Percentiles rank a stretch among this genome's conserved stretches.
Conservation (phyloP, 1,284 basidiomycete species). For the Trametes sp. region DNA sequence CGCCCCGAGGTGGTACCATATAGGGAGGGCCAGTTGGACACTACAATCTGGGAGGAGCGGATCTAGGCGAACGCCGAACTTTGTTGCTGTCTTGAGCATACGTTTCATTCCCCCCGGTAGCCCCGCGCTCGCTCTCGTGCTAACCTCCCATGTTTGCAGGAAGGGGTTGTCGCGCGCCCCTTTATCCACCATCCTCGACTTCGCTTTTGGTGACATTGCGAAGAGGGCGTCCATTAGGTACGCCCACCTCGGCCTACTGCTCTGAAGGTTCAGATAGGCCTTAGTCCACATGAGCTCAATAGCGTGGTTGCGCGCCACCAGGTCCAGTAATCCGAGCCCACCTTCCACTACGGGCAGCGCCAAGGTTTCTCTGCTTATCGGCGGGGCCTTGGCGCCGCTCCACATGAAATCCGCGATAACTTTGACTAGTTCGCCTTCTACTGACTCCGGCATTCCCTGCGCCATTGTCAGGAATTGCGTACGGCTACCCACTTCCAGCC, state of each 20-base stretch:
- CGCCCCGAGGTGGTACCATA: slow-evolving; percentile 24
- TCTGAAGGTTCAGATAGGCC: slow-evolving; percentile 24
- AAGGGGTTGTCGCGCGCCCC: no score
- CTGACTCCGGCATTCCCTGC: background rate
- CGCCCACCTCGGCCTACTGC: slow-evolving; percentile 21
- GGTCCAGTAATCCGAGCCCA: slow-evolving; percentile 26
- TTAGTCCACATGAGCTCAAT: slow-evolving; percentile 28
- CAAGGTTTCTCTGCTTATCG: background rate
- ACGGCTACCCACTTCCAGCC: background rate
- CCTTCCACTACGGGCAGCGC: slow-evolving; percentile 1
- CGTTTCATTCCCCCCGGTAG: background rate
- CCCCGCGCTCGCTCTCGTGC: background rate
- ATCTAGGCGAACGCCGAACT: background rate
- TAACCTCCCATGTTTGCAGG: background rate
- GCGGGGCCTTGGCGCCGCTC: background rate
- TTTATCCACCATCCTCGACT: background rate
- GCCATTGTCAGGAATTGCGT: slow-evolving; percentile 6
- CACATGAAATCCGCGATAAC: background rate
- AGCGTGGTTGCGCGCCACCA: slow-evolving; percentile 25
- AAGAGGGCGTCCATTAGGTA: slow-evolving; percentile 18
- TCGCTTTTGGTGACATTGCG: background rate
- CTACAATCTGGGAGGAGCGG: slow-evolving; percentile 16
- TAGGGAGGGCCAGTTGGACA: slow-evolving; percentile 22
- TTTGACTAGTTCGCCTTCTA: background rate
- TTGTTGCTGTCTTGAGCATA: background rate